phyloP scores from a whole-genome alignment of 768 basidiomycete genomes.

The Floccularia luteovirens region DNA sequence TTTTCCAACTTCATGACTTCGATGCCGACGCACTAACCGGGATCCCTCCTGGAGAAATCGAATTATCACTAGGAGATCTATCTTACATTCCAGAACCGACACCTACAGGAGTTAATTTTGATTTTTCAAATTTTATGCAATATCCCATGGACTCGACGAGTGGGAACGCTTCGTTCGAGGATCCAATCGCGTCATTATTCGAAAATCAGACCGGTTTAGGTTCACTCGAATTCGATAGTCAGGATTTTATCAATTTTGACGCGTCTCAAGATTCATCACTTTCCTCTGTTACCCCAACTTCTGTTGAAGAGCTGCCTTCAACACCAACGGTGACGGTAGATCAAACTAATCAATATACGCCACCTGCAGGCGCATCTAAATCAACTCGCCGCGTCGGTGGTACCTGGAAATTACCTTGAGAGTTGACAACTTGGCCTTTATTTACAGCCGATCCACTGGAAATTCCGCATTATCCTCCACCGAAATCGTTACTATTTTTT shows the following conservation, averaged over 20 bases:
- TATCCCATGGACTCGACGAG: too few species aligned
- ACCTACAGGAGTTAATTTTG: background rate
- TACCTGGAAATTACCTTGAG: too few species aligned
- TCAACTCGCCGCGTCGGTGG: constrained; percentile 47
- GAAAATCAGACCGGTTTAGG: background rate
- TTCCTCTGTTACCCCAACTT: constrained; percentile 5
- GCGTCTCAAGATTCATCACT: constrained; percentile 3
- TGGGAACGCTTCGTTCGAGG: too few species aligned
- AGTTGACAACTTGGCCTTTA: too few species aligned
- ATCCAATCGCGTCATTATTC: too few species aligned
- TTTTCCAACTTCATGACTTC: constrained; percentile 27
- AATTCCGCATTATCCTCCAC: too few species aligned
- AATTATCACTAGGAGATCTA: constrained; percentile 14
- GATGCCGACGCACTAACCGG: constrained; percentile 19
- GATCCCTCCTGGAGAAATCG: constrained; percentile 28
- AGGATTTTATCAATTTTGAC: constrained; percentile 31
- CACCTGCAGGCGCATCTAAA: constrained; percentile 46
- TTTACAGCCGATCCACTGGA: too few species aligned
- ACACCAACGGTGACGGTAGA: constrained; percentile 13
- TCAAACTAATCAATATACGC: constrained; percentile 28
- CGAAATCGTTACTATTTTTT: too few species aligned
- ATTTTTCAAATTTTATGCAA: too few species aligned
- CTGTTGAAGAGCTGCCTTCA: constrained; percentile 8
- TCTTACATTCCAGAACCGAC: background rate
- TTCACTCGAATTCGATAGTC: constrained; percentile 17